A percentile compares a stretch with the other conserved stretches of the same genome.
Evolutionary conservation across 495 filamentous ascomycete genomes (phyloP).

Genomic region (Penicillium maclennaniae): DNA sequence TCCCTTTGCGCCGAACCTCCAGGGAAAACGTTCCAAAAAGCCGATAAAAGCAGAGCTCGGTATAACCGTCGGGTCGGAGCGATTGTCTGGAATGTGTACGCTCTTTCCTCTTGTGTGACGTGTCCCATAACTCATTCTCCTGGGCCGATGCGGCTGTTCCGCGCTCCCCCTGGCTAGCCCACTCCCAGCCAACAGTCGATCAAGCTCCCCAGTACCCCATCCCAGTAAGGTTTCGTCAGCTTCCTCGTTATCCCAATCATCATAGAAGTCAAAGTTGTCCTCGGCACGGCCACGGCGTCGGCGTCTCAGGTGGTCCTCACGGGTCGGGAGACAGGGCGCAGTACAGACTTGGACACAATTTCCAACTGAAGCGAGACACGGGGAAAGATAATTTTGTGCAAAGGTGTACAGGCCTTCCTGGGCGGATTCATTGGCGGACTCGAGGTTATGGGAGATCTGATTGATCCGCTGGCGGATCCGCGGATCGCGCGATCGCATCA

Average conservation of each 20-base stretch:
- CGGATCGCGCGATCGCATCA: conserved; percentile 77
- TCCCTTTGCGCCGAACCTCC: conserved; percentile 74
- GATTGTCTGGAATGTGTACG: conserved; percentile 52
- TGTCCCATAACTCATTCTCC: conserved; percentile 87
- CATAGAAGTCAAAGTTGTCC: conserved; percentile 94
- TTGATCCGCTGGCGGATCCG: conserved; percentile 92
- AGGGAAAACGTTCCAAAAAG: conserved; percentile 79
- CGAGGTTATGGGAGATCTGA: conserved; percentile 86
- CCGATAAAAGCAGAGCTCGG: conserved; percentile 82
- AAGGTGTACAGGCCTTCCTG: conserved; percentile 87
- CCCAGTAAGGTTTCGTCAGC: conserved; percentile 60
- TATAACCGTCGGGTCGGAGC: conserved; percentile 82
- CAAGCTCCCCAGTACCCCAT: conserved; percentile 81
- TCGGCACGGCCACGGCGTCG: conserved; percentile 67
- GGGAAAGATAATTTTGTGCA: conserved; percentile 76
- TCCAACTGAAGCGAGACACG: conserved; percentile 67
- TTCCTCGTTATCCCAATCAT: conserved; percentile 88
- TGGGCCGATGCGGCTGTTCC: conserved; percentile 67
- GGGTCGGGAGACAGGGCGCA: conserved; percentile 65
- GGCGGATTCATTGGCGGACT: conserved; percentile 86
- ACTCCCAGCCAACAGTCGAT: conserved; percentile 77
- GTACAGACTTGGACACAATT: conserved; percentile 67
- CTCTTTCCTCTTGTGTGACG: conserved; percentile 62
- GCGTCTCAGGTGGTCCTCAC: conserved; percentile 69
- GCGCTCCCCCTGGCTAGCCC: conserved; percentile 46